phyloP scores from a whole-genome alignment of 2,329 filamentous ascomycete species.

The Pseudogymnoascus sp. region DNA sequence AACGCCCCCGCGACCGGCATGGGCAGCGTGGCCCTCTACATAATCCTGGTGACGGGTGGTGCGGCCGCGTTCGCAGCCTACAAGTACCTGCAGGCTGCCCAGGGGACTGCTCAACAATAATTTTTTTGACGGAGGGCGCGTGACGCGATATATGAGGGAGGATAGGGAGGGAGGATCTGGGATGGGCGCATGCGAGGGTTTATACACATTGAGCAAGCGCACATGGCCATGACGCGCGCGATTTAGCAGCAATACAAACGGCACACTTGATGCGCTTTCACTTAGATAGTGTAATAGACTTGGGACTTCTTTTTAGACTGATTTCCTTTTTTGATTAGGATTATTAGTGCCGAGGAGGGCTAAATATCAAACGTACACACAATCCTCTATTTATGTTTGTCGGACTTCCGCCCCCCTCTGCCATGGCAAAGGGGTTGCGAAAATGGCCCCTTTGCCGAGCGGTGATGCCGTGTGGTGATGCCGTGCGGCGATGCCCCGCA shows the following conservation, averaged over 20 bases:
- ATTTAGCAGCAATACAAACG: not conserved
- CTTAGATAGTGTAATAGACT: conserved; percentile 7
- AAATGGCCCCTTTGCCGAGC: not conserved
- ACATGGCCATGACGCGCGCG: conserved; percentile 4
- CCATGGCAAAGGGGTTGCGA: not conserved
- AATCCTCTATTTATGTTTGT: not conserved
- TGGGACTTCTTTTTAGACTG: not conserved
- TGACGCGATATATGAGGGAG: not conserved
- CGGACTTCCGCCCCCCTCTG: not conserved
- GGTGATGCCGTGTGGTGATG: not conserved
- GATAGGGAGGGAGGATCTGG: not conserved
- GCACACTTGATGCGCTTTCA: conserved; percentile 6
- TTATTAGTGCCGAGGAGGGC: not conserved
- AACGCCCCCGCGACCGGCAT: conserved; percentile 41
- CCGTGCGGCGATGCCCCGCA: not conserved
- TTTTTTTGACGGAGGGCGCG: not conserved
- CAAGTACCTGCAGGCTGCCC: conserved; percentile 61
- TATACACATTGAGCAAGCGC: conserved; percentile 5
- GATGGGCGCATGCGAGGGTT: not conserved
- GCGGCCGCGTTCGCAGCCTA: conserved; percentile 71
- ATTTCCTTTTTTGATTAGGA: not conserved
- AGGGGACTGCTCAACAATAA: not conserved
- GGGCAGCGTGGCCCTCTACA: conserved; percentile 69
- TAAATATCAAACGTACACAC: not conserved
- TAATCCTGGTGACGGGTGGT: conserved; percentile 68